Conservation (phyloP, 352 stramenopile genomes). For the Pythium chondricola region DNA sequence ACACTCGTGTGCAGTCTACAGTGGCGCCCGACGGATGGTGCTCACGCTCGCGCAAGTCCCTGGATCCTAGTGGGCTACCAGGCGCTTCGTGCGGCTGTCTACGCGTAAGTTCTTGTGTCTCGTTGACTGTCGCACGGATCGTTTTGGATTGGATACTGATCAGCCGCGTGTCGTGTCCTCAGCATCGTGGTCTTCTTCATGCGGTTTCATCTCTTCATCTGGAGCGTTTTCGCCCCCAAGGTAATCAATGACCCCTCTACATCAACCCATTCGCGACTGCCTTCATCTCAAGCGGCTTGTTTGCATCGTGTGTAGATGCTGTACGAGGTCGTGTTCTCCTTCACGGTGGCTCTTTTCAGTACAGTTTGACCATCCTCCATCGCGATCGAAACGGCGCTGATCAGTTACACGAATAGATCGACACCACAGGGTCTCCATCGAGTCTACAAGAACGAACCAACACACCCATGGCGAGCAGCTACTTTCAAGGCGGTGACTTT, state of each 20-base stretch:
- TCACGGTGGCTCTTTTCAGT: conserved; percentile 17
- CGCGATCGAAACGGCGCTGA: too few relatives aligned
- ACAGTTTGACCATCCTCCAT: too few relatives aligned
- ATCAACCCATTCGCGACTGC: background rate
- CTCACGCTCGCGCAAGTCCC: background rate
- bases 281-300: background rate
- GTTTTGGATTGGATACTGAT: background rate
- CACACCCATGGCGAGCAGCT: conserved; percentile 13
- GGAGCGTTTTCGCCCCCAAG: conserved; percentile 88
- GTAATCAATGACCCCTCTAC: conserved; percentile 17
- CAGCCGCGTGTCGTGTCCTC: conserved; percentile 1
- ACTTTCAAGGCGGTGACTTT: conserved; percentile 77
- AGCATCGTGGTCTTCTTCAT: conserved; percentile 83
- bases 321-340: conserved; percentile 60
- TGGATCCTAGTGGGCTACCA: conserved; percentile 26
- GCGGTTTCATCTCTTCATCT: conserved; percentile 89
- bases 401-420: background rate
- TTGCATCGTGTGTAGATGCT: conserved; percentile 40
- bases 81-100: conserved; percentile 51
- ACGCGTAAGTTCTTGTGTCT: conserved; percentile 31
- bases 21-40: conserved; percentile 17
- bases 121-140: background rate
- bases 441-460: background rate
- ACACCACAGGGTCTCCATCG: too few relatives aligned
- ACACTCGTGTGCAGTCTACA: conserved; percentile 41